Evolutionary conservation across 768 basidiomycete genomes (phyloP), one percentile per base, ranked within the genome.

Genomic region (Agrocybe praecox): DNA sequence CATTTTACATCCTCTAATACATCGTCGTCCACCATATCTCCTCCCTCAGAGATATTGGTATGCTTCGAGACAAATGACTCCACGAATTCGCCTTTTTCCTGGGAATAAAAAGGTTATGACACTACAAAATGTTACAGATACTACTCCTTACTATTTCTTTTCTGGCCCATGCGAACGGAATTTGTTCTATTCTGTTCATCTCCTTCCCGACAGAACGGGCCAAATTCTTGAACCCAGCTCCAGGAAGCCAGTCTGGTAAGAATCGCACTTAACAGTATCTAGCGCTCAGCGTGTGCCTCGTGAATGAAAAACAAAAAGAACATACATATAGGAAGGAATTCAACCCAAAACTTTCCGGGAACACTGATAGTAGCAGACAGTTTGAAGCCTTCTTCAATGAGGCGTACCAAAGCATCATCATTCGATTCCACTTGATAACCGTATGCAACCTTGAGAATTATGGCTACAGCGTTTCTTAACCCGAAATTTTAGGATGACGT

Each of bases 181-280:
- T 54, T 0, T 50, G 22, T 15, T 69, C 69, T 3, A 72, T 60
- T 0, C 42, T 53, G 22, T 58, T 57, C 24, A 74, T 42, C 6
- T 61, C 48, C 15, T 55, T 32, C 15, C 60, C 63, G 21, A 54
- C 64, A 17, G 57, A 49, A 12, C 52, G 52, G 0, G 70, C 74
- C 8, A 55, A 23, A 15, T 65, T 65, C 59, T 80, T 78, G 68
- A 78, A 81, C 1, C 61, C 67, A 36, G 72, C 74, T 4, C 77
- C 74, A 19, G 80, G 77, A 51, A 81, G 70, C 78, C 79, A 79
- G 0, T 63, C 62, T 0, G 79, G 79, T 1, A 79, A 22, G 56
- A 69, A 73, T 26, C 72, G 64, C 51, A 78, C 78, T 79, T 21
- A 11, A 21, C 19, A 14, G 29, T 2, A 24, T 24, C 2, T 7